These are phyloP conservation scores for Gossypium sturtianum DNA, from an alignment of 345 rosid species.

Conservation along the genomic window DNA sequence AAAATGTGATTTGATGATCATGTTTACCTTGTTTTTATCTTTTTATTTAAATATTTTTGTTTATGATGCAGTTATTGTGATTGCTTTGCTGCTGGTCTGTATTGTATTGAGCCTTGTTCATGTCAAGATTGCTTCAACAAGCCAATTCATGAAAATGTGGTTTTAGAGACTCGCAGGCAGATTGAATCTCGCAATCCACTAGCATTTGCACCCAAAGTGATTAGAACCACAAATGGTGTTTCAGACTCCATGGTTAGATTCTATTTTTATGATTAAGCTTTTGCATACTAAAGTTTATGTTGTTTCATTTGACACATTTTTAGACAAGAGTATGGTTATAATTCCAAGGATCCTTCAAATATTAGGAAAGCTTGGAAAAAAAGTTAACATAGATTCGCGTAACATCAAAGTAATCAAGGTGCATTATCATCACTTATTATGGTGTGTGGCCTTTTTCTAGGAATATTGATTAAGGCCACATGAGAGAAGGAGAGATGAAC, in stretches of 20 bases:
- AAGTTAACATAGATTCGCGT: too few relatives aligned
- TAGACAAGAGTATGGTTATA: background rate
- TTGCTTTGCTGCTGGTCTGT: constrained; percentile 79
- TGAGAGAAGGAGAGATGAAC: background rate
- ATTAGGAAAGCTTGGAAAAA: too few relatives aligned
- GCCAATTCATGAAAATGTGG: constrained; percentile 46
- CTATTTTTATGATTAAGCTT: constrained; percentile 4
- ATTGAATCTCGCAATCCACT: constrained; percentile 69
- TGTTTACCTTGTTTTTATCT: background rate
- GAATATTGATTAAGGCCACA: background rate
- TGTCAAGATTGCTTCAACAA: constrained; percentile 70
- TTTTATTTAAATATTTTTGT: background rate
- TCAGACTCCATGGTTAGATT: constrained; percentile 36
- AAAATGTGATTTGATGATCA: background rate
- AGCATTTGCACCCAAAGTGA: constrained; percentile 82
- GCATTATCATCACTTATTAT: constrained; percentile 1
- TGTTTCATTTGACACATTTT: background rate
- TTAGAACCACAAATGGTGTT: constrained; percentile 29
- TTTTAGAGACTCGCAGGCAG: constrained; percentile 43
- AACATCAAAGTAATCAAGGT: too few relatives aligned
- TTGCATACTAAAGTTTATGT: background rate
- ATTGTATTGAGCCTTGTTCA: constrained; percentile 63
- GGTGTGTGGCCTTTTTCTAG: constrained; percentile 8
- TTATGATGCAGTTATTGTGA: constrained; percentile 58
- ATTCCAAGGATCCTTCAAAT: too few relatives aligned